Base-by-base conservation (phyloP, 139 green algal species). In the Chloropicon primus region DNA sequence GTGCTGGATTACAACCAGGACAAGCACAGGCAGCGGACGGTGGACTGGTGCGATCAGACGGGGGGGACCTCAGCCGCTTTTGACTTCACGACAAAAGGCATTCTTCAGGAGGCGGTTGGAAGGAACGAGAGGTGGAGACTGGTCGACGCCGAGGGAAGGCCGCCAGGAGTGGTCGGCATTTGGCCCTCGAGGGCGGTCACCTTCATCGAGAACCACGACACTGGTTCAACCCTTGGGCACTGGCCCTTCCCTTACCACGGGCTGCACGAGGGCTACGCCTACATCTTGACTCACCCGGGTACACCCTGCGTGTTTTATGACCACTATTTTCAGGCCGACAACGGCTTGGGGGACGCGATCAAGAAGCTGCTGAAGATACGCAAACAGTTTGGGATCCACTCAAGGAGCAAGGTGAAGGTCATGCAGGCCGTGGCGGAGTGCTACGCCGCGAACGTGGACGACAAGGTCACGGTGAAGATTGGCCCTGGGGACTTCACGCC, bases 141-240 rank as follows among this genome's bases (percentile, higher is more conserved):
- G 29, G 87, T 92, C 24, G 94, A 99, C 87, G 41, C 74, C 1
- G 80, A 93, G 81, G 87, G 88, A 22, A 86, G 88, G 71, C 85
- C 92, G 5, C 81, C 90, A 17, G 92, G 93, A 21, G 83, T 97
- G 54, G 81, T 97, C 54, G 95, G 94, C 74, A 92, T 93, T 82
- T 97, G 92, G 94, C 93, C 94, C 24, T 93, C 86, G 2, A 88
- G 93, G 25, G 92, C 93, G 25, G 88, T 99, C 74, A 97, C 92
- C 71, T 98, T 99, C 85, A 89, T 99, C 72, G 94, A 98, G 79
- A 98, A 98, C 87, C 94, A 98, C 85, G 90, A 94, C 83, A 95
- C 90, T 1, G 89, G 88, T 29, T 90, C 83, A 26, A 93, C 88
- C 26, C 96, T 94, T 79, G 93, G 94, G 78, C 89, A 96, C 78